Base-by-base conservation (phyloP, 1,284 basidiomycete species). In the Serendipita sp. region DNA sequence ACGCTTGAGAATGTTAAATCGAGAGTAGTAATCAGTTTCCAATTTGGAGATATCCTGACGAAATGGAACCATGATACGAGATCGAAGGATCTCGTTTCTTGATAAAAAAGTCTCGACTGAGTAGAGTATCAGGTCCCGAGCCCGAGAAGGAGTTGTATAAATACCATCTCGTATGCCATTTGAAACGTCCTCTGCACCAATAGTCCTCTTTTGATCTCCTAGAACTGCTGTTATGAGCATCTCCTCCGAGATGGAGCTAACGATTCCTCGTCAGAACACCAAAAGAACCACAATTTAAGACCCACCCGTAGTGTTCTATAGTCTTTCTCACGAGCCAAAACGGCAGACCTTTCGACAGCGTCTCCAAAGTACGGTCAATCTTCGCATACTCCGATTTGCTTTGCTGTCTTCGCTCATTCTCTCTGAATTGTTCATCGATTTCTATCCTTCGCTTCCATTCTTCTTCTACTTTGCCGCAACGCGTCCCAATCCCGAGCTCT, bases 401-500 rank as follows among this genome's bases (percentile, higher is more conserved):
- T 49, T 49, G n/a, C n/a, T 49, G 45, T 29, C 45, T 49, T 22
- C n/a, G 5, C 5, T 49, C 45, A n/a, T 6, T 8, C n/a, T 49
- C 45, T 22, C 22, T 22, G 38, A 41, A 41, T 41, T 41, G 38
- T 41, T 41, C 38, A 49, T 17, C 45, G 5, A 49, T 29, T n/a
- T n/a, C n/a, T n/a, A 6, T 65, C 15, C 69, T 67, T 22, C 68
- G 63, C 26, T 45, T 43, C 72, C 73, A 77, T 0, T 66, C 63
- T 12, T 47, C n/a, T 32, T 58, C 29, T 26, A 68, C 66, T 1
- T 64, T 63, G 5, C 70, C 70, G 49, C 70, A 76, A 3, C 71
- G 70, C 32, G 65, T 66, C 2, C 64, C 53, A 0, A 79, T 69
- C 0, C 74, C 74, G 2, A 63, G 38, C 1, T 69, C 60, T 35